phyloP scores from a whole-genome alignment of 306 rosid genomes.

The Astragalus glycyphyllos region DNA sequence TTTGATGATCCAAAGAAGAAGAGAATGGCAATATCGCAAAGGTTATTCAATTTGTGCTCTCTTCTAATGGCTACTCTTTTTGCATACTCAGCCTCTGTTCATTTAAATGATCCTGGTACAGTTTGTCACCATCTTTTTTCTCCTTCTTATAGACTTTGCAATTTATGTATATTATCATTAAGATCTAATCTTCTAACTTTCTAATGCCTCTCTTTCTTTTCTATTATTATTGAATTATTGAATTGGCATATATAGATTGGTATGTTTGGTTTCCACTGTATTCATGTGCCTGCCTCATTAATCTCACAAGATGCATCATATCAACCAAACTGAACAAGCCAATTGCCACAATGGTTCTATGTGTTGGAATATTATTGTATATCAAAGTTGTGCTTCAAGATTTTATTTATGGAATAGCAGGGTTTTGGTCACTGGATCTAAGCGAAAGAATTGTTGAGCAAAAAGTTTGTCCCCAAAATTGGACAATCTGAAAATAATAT shows the following conservation, averaged over 20 bases:
- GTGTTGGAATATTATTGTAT: slow-evolving; percentile 51
- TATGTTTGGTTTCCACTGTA: slow-evolving; percentile 81
- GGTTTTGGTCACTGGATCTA: slow-evolving; percentile 67
- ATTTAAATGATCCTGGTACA: slow-evolving; percentile 67
- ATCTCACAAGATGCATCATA: slow-evolving; percentile 52
- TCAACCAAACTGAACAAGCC: slow-evolving; percentile 34
- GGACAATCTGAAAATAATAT: slow-evolving; percentile 24
- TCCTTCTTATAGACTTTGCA: neutral
- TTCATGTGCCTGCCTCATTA: slow-evolving; percentile 57
- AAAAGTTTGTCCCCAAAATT: slow-evolving; percentile 20
- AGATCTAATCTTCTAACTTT: slow-evolving; percentile 4
- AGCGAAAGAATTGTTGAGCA: slow-evolving; percentile 56
- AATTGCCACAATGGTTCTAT: slow-evolving; percentile 45
- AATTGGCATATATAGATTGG: slow-evolving; percentile 67
- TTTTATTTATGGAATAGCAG: slow-evolving; percentile 44
- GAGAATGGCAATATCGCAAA: slow-evolving; percentile 52
- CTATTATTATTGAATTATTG: neutral
- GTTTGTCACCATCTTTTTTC: neutral
- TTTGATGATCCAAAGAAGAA: slow-evolving; percentile 21
- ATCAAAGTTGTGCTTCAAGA: slow-evolving; percentile 59
- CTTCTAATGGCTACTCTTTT: slow-evolving; percentile 65
- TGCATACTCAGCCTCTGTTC: slow-evolving; percentile 73
- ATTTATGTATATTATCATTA: neutral
- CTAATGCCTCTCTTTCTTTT: neutral
- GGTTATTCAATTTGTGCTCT: slow-evolving; percentile 49